Evolutionary conservation across 768 basidiomycete genomes (phyloP), one percentile per base, ranked within the genome.

Genomic region (Leccinum disarticulatum): DNA sequence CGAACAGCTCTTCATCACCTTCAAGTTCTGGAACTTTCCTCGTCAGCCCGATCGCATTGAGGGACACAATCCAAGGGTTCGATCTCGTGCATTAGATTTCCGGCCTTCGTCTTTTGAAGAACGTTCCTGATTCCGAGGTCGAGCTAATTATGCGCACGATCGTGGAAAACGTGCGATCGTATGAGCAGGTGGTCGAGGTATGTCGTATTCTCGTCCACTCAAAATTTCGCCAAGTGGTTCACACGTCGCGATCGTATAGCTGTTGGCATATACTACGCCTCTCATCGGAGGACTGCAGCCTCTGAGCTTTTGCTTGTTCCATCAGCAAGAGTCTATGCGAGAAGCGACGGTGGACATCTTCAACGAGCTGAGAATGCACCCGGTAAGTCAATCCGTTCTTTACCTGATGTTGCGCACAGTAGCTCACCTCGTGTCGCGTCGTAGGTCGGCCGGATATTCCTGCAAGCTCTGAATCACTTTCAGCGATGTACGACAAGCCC

Each of bases 151-250:
- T 90, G 76, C 82, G 84, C 35, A 82, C 85, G 6, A 74, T 99
- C 13, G 84, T 85, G 0, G 86, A 89, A 33, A 84, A 83, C 53
- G 80, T 93, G 49, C 85, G 82, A 66, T 81, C 84, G 0, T 97
- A 98, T 66, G 93, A 95, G 54, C 92, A 96, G 71, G 87, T 93
- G 14, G 82, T 92, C 2, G 94, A 98, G 82, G 96, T 94, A 58
- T 57, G 76, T 69, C 11, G 36, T 58, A 22, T 49, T 14, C 30
- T 19, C 7, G 33, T 9, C 19, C 10, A 25, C 43, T 19, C n/a
- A 14, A 14, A 17, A n/a, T n/a, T 13, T 19, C 1, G 17, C 1
- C 22, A 25, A 9, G 19, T 27, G 1, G 17, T 38, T 58, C 10
- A 61, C 31, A 15, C 30, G 48, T 36, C 38, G 14, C 30, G 33